Conservation (phyloP, 2,329 filamentous ascomycete genomes). For the Fusarium staphyleae region DNA sequence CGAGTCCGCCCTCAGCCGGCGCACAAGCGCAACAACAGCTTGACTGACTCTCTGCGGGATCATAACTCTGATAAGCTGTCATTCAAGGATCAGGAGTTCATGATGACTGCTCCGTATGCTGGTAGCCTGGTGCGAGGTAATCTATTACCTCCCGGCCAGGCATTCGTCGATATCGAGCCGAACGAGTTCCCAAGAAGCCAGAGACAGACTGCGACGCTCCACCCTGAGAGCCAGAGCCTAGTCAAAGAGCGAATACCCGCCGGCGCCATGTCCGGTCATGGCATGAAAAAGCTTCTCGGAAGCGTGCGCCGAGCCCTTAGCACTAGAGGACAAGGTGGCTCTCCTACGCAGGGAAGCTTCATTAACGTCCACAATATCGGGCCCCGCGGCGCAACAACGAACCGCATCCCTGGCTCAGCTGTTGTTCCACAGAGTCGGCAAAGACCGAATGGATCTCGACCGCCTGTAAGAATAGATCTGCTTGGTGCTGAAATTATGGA, state of each 20-base stretch:
- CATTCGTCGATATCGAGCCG: constrained; percentile 74
- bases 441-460: constrained; percentile 52
- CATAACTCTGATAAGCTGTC: constrained; percentile 60
- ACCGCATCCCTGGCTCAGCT: constrained; percentile 65
- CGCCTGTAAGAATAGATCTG: constrained; percentile 76
- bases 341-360: constrained; percentile 56
- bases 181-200: constrained; percentile 56
- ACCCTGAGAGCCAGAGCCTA: constrained; percentile 48
- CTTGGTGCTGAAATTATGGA: constrained; percentile 80
- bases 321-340: constrained; percentile 57
- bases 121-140: constrained; percentile 89
- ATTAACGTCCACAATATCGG: constrained; percentile 58
- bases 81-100: constrained; percentile 62
- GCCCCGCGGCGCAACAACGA: constrained; percentile 61
- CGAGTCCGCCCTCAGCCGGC: constrained; percentile 59
- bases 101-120: constrained; percentile 71
- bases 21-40: constrained; percentile 87
- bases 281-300: constrained; percentile 85
- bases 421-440: constrained; percentile 63
- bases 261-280: constrained; percentile 71
- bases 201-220: constrained; percentile 62
- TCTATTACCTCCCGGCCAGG: constrained; percentile 80
- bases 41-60: constrained; percentile 83
- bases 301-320: constrained; percentile 85
- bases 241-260: constrained; percentile 58